Base-by-base conservation (phyloP, 2,329 filamentous ascomycete species). In the Pezicula rhizophila region DNA sequence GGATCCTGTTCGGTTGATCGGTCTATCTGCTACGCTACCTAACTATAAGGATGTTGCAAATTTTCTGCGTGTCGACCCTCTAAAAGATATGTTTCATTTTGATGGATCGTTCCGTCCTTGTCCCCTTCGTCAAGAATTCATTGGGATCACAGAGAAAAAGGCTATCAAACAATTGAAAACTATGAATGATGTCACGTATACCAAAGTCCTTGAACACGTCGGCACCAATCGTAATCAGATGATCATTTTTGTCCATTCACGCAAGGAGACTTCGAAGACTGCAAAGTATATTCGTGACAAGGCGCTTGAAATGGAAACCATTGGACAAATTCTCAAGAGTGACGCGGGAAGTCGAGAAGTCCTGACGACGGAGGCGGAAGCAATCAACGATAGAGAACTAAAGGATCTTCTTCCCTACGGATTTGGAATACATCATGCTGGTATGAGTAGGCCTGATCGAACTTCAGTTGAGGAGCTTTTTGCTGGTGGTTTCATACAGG, bases 101-200 rank as follows among this genome's bases (percentile, higher is more conserved):
- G 93, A 99, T 66, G 89, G 88, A 39, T 90, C 90, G 4, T 99
- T 84, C 74, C 80, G 93, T 59, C 95, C 93, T 52, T 99, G 93
- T 66, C 93, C 93, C 2, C 70, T 99, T 59, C 90, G 89, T 60
- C 93, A 99, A 66, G 95, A 99, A 67, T 99, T 97, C 64, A 89
- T 99, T 57, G 93, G 93, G 46, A 87, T 99, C 39, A 96, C 92
- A 0, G 93, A 99, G 59, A 95, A 93, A 72, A 97, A 97, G 67
- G 88, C 93, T 5, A 99, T 99, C 71, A 99, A 97, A 70, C 93
- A 99, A 67, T 75, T 99, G 47, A 96, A 97, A 76, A 95, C 88
- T 1, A 99, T 99, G 93, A 99, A 99, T 64, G 93, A 99, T 60
- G 91, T 99, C 47, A 96, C 90, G 50, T 99, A 99, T 68, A 95